Evolutionary conservation across 1,139 yeast genomes (phyloP), one percentile per base, ranked within the genome.

Genomic region (Sugiyamaella neomexicana): DNA sequence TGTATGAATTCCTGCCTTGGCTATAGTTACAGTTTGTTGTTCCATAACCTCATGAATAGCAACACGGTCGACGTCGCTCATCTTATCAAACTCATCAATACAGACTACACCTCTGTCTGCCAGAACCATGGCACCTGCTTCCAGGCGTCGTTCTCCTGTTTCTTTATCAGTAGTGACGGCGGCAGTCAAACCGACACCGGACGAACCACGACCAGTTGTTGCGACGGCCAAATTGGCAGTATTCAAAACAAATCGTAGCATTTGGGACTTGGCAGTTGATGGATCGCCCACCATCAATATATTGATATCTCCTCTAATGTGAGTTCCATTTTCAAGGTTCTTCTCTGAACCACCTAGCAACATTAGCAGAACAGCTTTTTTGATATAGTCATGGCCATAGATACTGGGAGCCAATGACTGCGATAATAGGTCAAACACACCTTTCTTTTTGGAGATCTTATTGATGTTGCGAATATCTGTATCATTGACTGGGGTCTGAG

Each of bases 41-140:
- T 93, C 99, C 99, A 93, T 95, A 50, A 93, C 99, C 80, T 93
- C 99, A 73, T 93, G 99, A 66, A 93, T 93, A 1, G 99, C 98
- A 52, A 93, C 99, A 71, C 99, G 81, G 74, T 93, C 99, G 31
- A 85, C 81, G 70, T 95, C 99, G 58, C 89, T 85, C 99, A 93
- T 93, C 72, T 93, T 93, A 75, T 93, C 99, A 68, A 93, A 93
- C 76, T 93, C 99, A 78, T 93, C 99, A 68, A 93, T 95, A 80
- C 99, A 93, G 44, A 93, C 98, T 58, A 95, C 80, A 61, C 99
- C 99, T 63, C 98, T 79, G 72, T 93, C 99, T 9, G 98, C 99
- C 60, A 95, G 76, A 46, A 93, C 99, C 99, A 93, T 93, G 2
- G 99, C 99, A 78, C 99, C 99, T 0, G 99, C 99, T 72, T 95